Evolutionary conservation across 1,139 yeast species (phyloP).

Genomic region (Groenewaldozyma auringiensis): DNA sequence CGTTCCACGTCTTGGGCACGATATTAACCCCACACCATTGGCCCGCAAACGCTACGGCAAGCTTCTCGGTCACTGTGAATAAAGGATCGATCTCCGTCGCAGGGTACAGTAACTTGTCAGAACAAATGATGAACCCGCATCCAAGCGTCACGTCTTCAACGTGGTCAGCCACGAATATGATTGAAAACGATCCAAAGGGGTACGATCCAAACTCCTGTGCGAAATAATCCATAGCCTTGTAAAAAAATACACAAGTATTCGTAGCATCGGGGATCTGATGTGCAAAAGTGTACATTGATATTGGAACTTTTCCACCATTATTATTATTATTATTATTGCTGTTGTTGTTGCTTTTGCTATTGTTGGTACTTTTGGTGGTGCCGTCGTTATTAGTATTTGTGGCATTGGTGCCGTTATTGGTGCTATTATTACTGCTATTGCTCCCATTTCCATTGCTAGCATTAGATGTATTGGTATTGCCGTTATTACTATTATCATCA

Average conservation of each 20-base stretch:
- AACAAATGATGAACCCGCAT: slow-evolving; percentile 70
- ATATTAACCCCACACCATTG: slow-evolving; percentile 96
- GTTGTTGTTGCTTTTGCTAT: too few relatives aligned
- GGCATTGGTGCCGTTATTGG: slow-evolving; percentile 7
- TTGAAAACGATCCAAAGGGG: slow-evolving; percentile 76
- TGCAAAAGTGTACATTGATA: slow-evolving; percentile 51
- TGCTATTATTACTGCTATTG: slow-evolving; percentile 7
- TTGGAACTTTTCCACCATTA: slow-evolving; percentile 34
- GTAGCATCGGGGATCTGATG: slow-evolving; percentile 51
- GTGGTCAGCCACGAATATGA: slow-evolving; percentile 64
- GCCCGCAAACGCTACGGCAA: slow-evolving; percentile 65
- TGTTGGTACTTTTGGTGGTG: too few relatives aligned
- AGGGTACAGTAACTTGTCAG: slow-evolving; percentile 63
- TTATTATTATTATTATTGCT: slow-evolving; percentile 37
- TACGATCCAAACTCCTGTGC: slow-evolving; percentile 88
- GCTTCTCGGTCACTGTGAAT: slow-evolving; percentile 55
- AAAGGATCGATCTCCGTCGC: slow-evolving; percentile 75
- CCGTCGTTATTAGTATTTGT: background rate
- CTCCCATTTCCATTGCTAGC: background rate
- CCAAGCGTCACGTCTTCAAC: slow-evolving; percentile 46
- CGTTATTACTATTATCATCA: slow-evolving; percentile 34
- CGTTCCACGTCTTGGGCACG: slow-evolving; percentile 71
- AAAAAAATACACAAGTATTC: slow-evolving; percentile 70
- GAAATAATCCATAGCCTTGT: slow-evolving; percentile 72
- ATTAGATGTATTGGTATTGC: slow-evolving; percentile 14